Evolutionary conservation across 1,284 basidiomycete species (phyloP).

Genomic region (Apiotrichum siamense): DNA sequence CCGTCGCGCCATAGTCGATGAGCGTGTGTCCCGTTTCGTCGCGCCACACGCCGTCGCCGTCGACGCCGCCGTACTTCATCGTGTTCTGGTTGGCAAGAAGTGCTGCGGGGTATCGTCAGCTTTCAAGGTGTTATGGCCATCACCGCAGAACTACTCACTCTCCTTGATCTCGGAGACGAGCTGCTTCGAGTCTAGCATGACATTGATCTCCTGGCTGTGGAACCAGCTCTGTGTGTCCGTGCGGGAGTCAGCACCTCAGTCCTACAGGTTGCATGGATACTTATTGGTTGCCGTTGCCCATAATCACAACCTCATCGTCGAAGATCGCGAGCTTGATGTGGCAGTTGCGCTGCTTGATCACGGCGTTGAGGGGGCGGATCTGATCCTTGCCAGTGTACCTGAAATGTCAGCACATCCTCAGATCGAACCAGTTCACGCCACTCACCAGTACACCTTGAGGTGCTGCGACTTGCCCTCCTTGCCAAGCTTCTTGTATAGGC

Average conservation of each 20-base stretch:
- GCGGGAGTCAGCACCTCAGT: neutral
- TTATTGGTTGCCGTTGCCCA: conserved; percentile 51
- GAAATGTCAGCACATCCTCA: neutral
- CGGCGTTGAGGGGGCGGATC: conserved; percentile 64
- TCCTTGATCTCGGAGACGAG: conserved; percentile 62
- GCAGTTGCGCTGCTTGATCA: conserved; percentile 67
- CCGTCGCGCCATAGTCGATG: conserved; percentile 43
- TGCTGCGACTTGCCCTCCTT: conserved; percentile 53
- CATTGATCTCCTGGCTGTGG: conserved; percentile 71
- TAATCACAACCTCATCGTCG: conserved; percentile 64
- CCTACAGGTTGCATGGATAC: conserved; percentile 8
- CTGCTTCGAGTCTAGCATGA: conserved; percentile 62
- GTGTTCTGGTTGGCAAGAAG: conserved; percentile 66
- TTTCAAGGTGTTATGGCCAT: too few species aligned
- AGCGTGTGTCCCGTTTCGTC: conserved; percentile 54
- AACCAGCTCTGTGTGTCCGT: conserved; percentile 64
- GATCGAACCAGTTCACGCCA: neutral
- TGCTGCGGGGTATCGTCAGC: conserved; percentile 31
- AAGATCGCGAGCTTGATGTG: conserved; percentile 70
- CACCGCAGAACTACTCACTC: conserved; percentile 27
- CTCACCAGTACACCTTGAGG: conserved; percentile 60
- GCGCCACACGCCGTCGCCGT: conserved; percentile 62
- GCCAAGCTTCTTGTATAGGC: conserved; percentile 57
- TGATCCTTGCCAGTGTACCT: conserved; percentile 53
- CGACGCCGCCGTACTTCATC: conserved; percentile 59